A percentile compares a stretch with the other conserved stretches of the same genome.
These are phyloP conservation scores for Isochrysis galbana DNA, from an alignment of 78 protist species.

Conservation along the genomic window DNA sequence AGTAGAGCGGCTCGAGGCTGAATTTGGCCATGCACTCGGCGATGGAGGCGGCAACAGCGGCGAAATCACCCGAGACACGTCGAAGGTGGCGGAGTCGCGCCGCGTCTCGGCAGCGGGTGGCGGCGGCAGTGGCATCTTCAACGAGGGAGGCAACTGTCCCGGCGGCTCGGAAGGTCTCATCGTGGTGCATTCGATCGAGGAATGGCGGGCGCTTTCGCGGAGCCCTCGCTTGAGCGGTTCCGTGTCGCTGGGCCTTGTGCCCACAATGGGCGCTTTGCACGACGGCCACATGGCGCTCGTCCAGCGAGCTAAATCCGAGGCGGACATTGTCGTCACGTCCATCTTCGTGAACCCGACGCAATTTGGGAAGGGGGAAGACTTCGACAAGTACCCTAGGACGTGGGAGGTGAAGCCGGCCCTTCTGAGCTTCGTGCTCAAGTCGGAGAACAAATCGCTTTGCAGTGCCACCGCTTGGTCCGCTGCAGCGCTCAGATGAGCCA, in stretches of 20 bases:
- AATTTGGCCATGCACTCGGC: not conserved
- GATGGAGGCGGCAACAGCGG: not conserved
- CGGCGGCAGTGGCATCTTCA: too few species aligned
- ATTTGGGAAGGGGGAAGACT: constrained; percentile 35
- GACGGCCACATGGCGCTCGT: constrained; percentile 75
- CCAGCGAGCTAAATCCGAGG: not conserved
- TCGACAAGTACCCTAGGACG: not conserved
- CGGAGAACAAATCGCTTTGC: too few species aligned
- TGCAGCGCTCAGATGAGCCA: too few species aligned
- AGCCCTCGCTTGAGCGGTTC: not conserved
- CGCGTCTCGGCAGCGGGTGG: too few species aligned
- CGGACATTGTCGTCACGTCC: constrained; percentile 57
- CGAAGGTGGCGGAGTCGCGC: not conserved
- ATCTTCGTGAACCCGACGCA: constrained; percentile 84
- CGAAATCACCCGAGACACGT: not conserved
- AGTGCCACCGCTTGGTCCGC: too few species aligned
- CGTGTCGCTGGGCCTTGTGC: constrained; percentile 65
- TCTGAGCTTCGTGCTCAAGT: too few species aligned
- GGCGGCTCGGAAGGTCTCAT: not conserved
- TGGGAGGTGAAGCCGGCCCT: too few species aligned
- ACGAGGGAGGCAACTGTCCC: too few species aligned
- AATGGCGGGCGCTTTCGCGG: not conserved
- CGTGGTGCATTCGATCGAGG: not conserved
- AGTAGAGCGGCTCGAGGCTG: not conserved
- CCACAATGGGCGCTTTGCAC: constrained; percentile 84